Conservation (phyloP, 805 yeast genomes). For the Ogataea ganodermae region DNA sequence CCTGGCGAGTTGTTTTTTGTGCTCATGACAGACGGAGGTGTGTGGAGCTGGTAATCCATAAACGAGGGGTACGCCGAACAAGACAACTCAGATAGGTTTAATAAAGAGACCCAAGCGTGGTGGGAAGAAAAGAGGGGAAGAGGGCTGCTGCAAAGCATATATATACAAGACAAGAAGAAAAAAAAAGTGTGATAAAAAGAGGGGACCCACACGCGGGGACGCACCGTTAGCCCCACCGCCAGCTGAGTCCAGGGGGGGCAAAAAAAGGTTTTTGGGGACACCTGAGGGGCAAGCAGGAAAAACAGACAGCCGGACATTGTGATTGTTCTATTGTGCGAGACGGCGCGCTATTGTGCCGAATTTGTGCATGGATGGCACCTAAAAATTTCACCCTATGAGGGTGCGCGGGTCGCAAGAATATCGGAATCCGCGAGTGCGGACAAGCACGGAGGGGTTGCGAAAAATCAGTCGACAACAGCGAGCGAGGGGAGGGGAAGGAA, state of each 20-base stretch:
- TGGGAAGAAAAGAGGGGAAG: slow-evolving; percentile 3
- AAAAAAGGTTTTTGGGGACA: background rate
- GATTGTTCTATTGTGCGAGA: background rate
- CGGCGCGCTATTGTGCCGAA: background rate
- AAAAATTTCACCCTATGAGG: slow-evolving; percentile 9
- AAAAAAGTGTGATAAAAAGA: slow-evolving; percentile 3
- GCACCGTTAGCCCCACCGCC: slow-evolving; percentile 5
- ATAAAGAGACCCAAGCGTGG: background rate
- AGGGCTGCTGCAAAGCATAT: slow-evolving; percentile 1
- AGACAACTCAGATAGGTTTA: background rate
- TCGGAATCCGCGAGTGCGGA: slow-evolving; percentile 9
- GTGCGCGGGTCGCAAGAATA: slow-evolving; percentile 5
- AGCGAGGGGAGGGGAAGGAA: too few relatives aligned
- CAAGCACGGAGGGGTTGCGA: slow-evolving; percentile 3
- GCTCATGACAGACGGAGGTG: slow-evolving; percentile 17
- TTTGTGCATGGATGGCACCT: slow-evolving; percentile 6
- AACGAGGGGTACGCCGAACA: background rate
- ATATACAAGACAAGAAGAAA: background rate
- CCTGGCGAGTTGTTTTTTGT: background rate
- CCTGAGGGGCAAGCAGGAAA: slow-evolving; percentile 7
- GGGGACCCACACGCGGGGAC: slow-evolving; percentile 2
- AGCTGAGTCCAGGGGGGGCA: slow-evolving; percentile 2
- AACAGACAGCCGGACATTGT: background rate
- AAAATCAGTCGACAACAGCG: background rate
- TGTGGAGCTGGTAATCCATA: slow-evolving; percentile 22